These are phyloP conservation scores for Malus asiatica DNA, from an alignment of 306 rosid species.

Conservation along the genomic window DNA sequence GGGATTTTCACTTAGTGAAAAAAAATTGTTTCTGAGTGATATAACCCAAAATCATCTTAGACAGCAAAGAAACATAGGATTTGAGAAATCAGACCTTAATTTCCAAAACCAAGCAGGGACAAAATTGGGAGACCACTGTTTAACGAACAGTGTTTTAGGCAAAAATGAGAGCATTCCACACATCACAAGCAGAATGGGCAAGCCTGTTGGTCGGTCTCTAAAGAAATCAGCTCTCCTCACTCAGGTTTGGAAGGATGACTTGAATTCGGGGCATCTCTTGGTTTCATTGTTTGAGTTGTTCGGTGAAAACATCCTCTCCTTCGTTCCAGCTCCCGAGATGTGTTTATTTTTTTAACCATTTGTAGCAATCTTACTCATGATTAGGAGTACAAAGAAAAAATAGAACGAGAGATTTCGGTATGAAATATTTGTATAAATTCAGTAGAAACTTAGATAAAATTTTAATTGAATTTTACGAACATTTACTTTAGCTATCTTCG, in stretches of 20 bases:
- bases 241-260: conserved; percentile 70
- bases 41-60: too few relatives aligned
- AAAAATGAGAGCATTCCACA: too few relatives aligned
- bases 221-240: conserved; percentile 29
- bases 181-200: too few relatives aligned
- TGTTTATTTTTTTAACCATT: conserved; percentile 39
- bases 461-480: background rate
- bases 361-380: background rate
- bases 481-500: background rate
- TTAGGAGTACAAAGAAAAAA: background rate
- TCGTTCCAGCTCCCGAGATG: conserved; percentile 61
- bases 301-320: conserved; percentile 63
- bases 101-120: too few relatives aligned
- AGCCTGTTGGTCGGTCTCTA: too few relatives aligned
- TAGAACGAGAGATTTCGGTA: background rate
- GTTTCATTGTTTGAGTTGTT: conserved; percentile 44
- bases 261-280: conserved; percentile 53
- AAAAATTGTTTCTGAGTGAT: too few relatives aligned
- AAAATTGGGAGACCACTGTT: too few relatives aligned
- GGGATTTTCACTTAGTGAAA: too few relatives aligned
- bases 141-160: too few relatives aligned
- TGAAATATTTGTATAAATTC: background rate
- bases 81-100: too few relatives aligned
- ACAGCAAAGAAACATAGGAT: too few relatives aligned
- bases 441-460: background rate